Evolutionary conservation across 1,139 yeast genomes (phyloP).

Genomic region (Candida sanyaensis): DNA sequence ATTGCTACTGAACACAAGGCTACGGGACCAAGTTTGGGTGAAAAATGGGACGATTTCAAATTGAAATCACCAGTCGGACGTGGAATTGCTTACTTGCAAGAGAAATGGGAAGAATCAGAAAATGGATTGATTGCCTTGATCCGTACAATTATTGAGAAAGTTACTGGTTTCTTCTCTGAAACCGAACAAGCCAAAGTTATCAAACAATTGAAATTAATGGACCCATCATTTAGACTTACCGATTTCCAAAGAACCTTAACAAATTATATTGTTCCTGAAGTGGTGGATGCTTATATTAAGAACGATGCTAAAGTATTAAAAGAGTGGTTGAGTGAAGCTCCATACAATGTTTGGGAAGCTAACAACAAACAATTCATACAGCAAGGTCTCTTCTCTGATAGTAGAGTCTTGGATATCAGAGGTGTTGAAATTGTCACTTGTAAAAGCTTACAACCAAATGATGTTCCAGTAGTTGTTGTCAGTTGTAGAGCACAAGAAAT

Average conservation of each 20-base stretch:
- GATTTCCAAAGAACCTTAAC: slow-evolving; percentile 83
- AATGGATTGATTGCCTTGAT: slow-evolving; percentile 84
- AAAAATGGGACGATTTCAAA: slow-evolving; percentile 70
- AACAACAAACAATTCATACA: slow-evolving; percentile 91
- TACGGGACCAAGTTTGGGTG: slow-evolving; percentile 66
- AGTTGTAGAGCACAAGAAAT: slow-evolving; percentile 98
- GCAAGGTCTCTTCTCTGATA: slow-evolving; percentile 90
- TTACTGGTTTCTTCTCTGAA: slow-evolving; percentile 90
- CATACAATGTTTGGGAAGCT: slow-evolving; percentile 92
- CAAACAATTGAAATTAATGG: slow-evolving; percentile 83
- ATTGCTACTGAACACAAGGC: slow-evolving; percentile 84
- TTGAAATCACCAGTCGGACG: slow-evolving; percentile 72
- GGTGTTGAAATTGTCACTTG: slow-evolving; percentile 93
- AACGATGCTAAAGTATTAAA: slow-evolving; percentile 86
- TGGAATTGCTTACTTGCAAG: slow-evolving; percentile 59
- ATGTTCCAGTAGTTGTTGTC: slow-evolving; percentile 89
- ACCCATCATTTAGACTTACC: slow-evolving; percentile 82
- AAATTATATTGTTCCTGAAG: slow-evolving; percentile 92
- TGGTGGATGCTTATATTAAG: slow-evolving; percentile 91
- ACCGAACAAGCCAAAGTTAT: slow-evolving; percentile 94
- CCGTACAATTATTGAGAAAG: slow-evolving; percentile 77
- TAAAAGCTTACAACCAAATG: slow-evolving; percentile 86
- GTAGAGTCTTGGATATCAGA: slow-evolving; percentile 89
- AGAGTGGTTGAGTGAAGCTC: slow-evolving; percentile 95
- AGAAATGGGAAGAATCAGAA: slow-evolving; percentile 91